These are phyloP conservation scores for Lumnitzera racemosa DNA, from an alignment of 345 rosid genomes.

Conservation along the genomic window DNA sequence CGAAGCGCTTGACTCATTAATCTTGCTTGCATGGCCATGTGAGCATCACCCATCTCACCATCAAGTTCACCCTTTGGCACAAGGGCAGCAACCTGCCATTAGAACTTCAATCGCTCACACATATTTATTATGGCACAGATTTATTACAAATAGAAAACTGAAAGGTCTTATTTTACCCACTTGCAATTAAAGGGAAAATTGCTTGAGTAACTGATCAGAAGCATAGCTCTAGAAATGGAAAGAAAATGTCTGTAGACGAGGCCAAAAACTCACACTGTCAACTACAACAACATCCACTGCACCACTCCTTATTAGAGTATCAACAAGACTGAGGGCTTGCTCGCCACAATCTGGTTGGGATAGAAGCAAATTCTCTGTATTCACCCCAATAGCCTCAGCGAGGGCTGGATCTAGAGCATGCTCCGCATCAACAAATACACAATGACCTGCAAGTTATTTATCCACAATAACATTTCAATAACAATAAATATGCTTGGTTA, in stretches of 20 bases:
- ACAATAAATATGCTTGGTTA: no score
- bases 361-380: conserved; percentile 84
- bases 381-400: conserved; percentile 87
- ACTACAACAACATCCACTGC: conserved; percentile 94
- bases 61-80: conserved; percentile 95
- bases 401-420: conserved; percentile 95
- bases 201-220: not conserved
- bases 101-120: no score
- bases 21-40: conserved; percentile 21
- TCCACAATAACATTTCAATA: not conserved
- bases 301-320: conserved; percentile 84
- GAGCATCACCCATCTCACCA: conserved; percentile 99
- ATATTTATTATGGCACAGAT: not conserved
- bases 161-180: not conserved
- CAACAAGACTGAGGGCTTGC: conserved; percentile 96
- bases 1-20: conserved; percentile 99
- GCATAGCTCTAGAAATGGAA: not conserved
- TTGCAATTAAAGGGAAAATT: not conserved
- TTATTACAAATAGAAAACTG: no score
- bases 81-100: conserved; percentile 84
- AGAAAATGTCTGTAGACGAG: conserved; percentile 14
- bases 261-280: conserved; percentile 92
- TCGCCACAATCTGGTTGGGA: conserved; percentile 99
- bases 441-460: conserved; percentile 45
- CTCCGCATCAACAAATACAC: conserved; percentile 96